These are phyloP conservation scores for Tulasnella sp. DNA, from an alignment of 768 basidiomycete genomes.

Conservation along the genomic window DNA sequence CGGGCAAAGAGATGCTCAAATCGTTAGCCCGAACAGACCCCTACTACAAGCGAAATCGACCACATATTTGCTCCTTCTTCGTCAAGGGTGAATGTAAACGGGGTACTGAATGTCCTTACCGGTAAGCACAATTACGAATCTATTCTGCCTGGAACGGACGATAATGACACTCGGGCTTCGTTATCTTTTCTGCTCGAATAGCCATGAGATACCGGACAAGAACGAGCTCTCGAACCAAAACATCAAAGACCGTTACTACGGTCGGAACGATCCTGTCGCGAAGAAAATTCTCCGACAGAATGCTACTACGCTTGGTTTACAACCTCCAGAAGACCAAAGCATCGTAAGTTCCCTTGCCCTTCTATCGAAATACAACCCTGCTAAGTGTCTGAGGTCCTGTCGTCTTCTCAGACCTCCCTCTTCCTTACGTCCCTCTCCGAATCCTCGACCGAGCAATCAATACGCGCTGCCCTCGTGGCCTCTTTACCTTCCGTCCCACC, in stretches of 20 bases:
- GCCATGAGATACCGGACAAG: constrained; percentile 82
- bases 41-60: constrained; percentile 93
- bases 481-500: constrained; percentile 59
- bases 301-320: constrained; percentile 73
- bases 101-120: constrained; percentile 86
- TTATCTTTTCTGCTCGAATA: constrained; percentile 26
- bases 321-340: constrained; percentile 78
- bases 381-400: not conserved
- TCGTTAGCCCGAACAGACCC: constrained; percentile 90
- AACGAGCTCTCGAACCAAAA: constrained; percentile 85
- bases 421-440: constrained; percentile 71
- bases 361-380: not conserved
- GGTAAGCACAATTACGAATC: constrained; percentile 35
- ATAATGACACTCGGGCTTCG: not conserved
- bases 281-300: constrained; percentile 75
- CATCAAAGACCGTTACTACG: constrained; percentile 90
- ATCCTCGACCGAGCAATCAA: constrained; percentile 58
- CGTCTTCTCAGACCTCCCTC: constrained; percentile 62
- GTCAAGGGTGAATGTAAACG: constrained; percentile 90
- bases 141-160: not conserved
- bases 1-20: constrained; percentile 96
- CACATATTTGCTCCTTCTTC: constrained; percentile 92
- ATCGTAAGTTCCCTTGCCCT: constrained; percentile 56
- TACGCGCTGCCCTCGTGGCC: constrained; percentile 63
- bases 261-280: constrained; percentile 88